Evolutionary conservation across 768 basidiomycete genomes (phyloP).

Genomic region (Filobasidium wieringae): DNA sequence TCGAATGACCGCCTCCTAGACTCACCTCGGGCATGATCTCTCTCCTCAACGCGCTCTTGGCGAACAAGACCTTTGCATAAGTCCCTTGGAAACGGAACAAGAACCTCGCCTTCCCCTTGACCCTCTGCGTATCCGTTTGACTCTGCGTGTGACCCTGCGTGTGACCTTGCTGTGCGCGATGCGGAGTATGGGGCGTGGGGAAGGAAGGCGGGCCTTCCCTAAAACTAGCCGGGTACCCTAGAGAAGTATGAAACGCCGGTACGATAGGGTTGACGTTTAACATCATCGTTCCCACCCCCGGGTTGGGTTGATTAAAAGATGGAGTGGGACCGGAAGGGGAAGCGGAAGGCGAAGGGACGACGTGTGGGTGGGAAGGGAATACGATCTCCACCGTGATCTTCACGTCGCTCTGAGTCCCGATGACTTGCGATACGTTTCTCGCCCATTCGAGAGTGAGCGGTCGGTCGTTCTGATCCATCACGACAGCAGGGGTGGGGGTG

Average conservation of each 20-base stretch:
- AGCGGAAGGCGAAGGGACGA: too few species aligned
- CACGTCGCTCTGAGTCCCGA: neutral
- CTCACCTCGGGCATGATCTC: neutral
- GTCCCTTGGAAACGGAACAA: neutral
- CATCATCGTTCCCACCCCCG: neutral
- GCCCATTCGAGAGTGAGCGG: neutral
- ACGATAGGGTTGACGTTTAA: neutral
- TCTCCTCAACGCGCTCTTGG: neutral
- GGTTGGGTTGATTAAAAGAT: too few species aligned
- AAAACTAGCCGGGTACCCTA: too few species aligned
- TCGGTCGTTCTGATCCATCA: neutral
- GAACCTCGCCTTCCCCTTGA: slow-evolving; percentile 19
- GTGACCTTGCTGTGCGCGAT: too few species aligned
- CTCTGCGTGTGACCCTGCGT: neutral
- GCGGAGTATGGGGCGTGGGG: too few species aligned
- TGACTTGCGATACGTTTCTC: neutral
- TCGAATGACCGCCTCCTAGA: neutral
- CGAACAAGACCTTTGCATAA: neutral
- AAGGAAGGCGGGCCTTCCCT: too few species aligned
- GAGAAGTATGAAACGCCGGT: too few species aligned
- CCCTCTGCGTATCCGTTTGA: neutral
- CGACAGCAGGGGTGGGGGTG: too few species aligned
- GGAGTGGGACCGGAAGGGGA: too few species aligned
- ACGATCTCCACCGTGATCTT: neutral
- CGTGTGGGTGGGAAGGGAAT: neutral